phyloP scores from a whole-genome alignment of 257 asterid genomes.

The Solanum ahanhuiri region DNA sequence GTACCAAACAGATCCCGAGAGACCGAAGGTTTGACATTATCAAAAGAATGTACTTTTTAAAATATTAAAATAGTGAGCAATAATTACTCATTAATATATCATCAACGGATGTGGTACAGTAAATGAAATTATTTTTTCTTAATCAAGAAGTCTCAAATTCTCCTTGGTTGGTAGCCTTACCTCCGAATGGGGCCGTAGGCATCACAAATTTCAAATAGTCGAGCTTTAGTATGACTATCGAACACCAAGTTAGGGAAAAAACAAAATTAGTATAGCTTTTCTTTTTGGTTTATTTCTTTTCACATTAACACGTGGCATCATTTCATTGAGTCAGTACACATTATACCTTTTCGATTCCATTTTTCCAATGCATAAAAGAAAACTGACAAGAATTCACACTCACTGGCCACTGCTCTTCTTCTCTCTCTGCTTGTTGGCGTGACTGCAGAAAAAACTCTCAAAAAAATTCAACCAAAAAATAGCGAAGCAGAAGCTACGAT shows the following conservation, averaged over 20 bases:
- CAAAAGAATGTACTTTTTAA: not conserved
- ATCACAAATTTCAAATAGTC: not conserved
- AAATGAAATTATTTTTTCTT: no score
- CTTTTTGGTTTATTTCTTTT: not conserved
- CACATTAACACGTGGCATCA: not conserved
- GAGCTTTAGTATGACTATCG: no score
- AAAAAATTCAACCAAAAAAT: not conserved
- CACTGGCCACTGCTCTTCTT: not conserved
- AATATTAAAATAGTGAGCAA: not conserved
- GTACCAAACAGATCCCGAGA: not conserved
- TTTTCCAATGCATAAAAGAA: not conserved
- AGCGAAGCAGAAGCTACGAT: not conserved
- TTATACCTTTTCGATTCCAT: not conserved
- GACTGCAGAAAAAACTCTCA: not conserved
- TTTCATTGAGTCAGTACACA: not conserved
- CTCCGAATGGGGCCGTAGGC: not conserved
- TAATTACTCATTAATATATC: no score
- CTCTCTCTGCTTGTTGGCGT: not conserved
- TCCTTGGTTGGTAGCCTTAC: not conserved
- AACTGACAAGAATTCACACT: not conserved
- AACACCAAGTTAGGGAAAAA: no score
- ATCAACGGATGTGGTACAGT: fast-evolving
- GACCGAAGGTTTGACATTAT: not conserved
- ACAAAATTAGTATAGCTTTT: not conserved
- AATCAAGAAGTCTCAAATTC: no score